A percentile compares a stretch with the other conserved stretches of the same genome.
Conservation (phyloP, 2,329 filamentous ascomycete genomes). For the Neocucurbitaria cava region DNA sequence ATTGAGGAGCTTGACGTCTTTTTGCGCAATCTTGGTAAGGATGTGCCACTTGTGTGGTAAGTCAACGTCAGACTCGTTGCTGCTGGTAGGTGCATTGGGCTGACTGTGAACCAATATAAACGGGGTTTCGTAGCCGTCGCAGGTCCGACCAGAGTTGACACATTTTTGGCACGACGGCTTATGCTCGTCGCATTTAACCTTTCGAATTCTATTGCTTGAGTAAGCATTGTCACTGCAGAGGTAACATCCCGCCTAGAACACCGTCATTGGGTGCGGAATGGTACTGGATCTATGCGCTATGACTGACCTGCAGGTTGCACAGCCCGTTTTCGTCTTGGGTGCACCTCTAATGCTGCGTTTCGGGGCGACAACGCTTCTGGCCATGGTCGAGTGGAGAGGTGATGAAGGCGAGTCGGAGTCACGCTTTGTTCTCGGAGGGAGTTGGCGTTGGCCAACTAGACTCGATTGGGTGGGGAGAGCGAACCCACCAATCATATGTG, state of each 20-base stretch:
- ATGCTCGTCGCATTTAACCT: slow-evolving; percentile 28
- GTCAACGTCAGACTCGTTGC: slow-evolving; percentile 2
- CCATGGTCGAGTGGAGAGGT: slow-evolving; percentile 5
- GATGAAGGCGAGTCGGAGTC: slow-evolving; percentile 8
- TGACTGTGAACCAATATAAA: slow-evolving; percentile 17
- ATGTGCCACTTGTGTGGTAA: slow-evolving; percentile 6
- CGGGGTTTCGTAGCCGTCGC: slow-evolving; percentile 28
- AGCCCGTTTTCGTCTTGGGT: slow-evolving; percentile 24
- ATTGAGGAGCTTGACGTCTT: slow-evolving; percentile 22
- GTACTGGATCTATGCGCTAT: slow-evolving; percentile 1
- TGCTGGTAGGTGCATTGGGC: slow-evolving; percentile 6
- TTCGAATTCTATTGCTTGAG: slow-evolving; percentile 22
- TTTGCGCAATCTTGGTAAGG: slow-evolving; percentile 11
- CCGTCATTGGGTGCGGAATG: background rate
- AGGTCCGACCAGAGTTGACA: slow-evolving; percentile 23
- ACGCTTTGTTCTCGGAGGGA: slow-evolving; percentile 5
- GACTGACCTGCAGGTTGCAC: slow-evolving; percentile 30
- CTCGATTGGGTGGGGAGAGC: slow-evolving; percentile 17
- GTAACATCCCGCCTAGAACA: background rate
- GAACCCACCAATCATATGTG: slow-evolving; percentile 19
- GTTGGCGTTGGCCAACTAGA: slow-evolving; percentile 14
- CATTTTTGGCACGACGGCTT: slow-evolving; percentile 28
- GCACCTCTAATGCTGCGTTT: slow-evolving; percentile 18
- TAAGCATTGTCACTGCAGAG: slow-evolving; percentile 12
- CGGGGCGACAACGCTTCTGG: slow-evolving; percentile 4